phyloP scores from a whole-genome alignment of 2,329 filamentous ascomycete species.

The Paraphaeosphaeria sporulosa region DNA sequence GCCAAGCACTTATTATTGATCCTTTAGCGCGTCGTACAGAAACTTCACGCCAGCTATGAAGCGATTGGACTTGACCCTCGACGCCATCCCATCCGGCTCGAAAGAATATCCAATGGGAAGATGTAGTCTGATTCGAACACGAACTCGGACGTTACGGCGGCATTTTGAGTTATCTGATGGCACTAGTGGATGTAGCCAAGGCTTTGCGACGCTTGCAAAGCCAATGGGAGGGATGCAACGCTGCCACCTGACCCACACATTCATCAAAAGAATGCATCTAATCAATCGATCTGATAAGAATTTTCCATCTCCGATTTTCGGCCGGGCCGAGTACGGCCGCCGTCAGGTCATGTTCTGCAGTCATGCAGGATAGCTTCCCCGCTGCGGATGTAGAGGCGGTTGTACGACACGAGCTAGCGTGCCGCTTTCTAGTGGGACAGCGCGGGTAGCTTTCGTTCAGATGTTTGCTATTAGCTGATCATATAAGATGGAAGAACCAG shows the following conservation, averaged over 20 bases:
- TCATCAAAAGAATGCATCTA: constrained; percentile 22
- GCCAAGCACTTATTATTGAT: constrained; percentile 1
- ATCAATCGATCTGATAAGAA: constrained; percentile 39
- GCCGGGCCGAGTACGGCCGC: constrained; percentile 18
- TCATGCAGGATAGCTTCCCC: neutral
- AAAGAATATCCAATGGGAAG: constrained; percentile 19
- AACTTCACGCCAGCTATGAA: neutral
- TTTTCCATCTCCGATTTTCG: constrained; percentile 36
- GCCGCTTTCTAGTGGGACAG: neutral
- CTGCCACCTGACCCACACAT: constrained; percentile 16
- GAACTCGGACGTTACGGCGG: neutral
- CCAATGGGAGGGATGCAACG: constrained; percentile 13
- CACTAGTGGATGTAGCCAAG: constrained; percentile 23
- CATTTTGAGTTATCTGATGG: constrained; percentile 38
- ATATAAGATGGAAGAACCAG: neutral
- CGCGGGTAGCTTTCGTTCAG: neutral
- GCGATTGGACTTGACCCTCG: neutral
- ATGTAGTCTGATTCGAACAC: constrained; percentile 6
- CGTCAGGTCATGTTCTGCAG: constrained; percentile 3
- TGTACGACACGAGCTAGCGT: neutral
- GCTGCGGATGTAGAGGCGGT: neutral
- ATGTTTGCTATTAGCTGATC: neutral
- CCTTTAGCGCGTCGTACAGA: neutral
- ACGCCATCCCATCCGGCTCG: neutral
- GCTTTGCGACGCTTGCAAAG: neutral